Evolutionary conservation across 352 stramenopile genomes (phyloP).

Genomic region (Phytophthora hybrid): DNA sequence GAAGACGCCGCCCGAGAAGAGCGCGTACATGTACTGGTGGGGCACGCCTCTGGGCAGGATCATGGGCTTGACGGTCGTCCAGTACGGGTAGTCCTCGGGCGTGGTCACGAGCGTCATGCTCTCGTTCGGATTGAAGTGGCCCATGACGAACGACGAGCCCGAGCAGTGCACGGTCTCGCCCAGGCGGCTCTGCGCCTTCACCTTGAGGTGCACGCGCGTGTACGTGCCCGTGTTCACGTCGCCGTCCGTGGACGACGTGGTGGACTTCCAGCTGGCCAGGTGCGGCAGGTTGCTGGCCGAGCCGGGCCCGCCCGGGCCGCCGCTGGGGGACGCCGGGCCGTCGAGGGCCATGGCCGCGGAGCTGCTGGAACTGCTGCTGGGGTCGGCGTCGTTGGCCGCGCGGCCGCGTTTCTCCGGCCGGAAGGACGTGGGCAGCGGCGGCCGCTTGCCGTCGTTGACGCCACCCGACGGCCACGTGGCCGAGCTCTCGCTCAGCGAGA

Average conservation of each 20-base stretch:
- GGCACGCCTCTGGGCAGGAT: conserved; percentile 88
- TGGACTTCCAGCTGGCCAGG: conserved; percentile 46
- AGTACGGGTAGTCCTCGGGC: conserved; percentile 96
- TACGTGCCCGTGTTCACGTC: conserved; percentile 88
- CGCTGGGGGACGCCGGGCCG: conserved; percentile 2
- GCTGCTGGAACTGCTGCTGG: not conserved
- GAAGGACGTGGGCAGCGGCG: conserved; percentile 53
- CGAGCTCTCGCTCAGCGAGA: conserved; percentile 29
- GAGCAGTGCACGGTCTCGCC: conserved; percentile 84
- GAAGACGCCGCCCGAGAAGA: conserved; percentile 88
- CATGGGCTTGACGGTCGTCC: conserved; percentile 94
- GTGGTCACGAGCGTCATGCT: conserved; percentile 96
- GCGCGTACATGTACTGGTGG: conserved; percentile 92
- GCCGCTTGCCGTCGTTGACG: conserved; percentile 54
- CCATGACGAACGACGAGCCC: conserved; percentile 87
- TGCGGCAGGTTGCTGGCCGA: conserved; percentile 38
- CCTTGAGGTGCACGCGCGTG: conserved; percentile 79
- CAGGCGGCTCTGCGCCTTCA: conserved; percentile 74
- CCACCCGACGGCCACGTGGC: conserved; percentile 42
- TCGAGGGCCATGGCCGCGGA: conserved; percentile 9
- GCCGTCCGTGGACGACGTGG: conserved; percentile 43
- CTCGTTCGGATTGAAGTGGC: conserved; percentile 89
- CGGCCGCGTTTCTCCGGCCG: conserved; percentile 58
- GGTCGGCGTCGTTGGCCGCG: conserved; percentile 23
- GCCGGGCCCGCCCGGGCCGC: not conserved